phyloP scores from a whole-genome alignment of 140 eudicot species.

The Oenanthe javanica region DNA sequence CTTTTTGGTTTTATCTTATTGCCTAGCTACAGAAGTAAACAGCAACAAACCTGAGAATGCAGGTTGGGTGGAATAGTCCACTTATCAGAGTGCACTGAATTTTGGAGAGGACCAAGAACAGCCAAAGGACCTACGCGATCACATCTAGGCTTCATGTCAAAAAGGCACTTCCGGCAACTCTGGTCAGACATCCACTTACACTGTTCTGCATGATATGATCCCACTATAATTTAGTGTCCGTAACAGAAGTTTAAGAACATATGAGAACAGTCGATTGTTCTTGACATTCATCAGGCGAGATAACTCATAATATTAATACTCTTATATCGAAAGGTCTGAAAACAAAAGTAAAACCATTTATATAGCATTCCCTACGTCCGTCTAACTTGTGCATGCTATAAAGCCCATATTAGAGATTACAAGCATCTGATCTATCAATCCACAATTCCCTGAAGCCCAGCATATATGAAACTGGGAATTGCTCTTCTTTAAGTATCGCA shows the following conservation, averaged over 20 bases:
- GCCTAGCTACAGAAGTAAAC: background rate
- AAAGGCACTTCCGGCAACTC: constrained; percentile 41
- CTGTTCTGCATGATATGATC: constrained; percentile 30
- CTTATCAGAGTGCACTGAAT: constrained; percentile 24
- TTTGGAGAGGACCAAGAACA: constrained; percentile 49
- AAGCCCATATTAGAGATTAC: background rate
- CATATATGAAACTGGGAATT: background rate
- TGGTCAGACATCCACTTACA: constrained; percentile 58
- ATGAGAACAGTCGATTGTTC: background rate
- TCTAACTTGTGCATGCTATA: background rate
- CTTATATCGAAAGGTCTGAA: background rate
- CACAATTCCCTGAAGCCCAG: background rate
- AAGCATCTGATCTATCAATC: background rate
- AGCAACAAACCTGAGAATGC: constrained; percentile 56
- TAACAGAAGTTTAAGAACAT: background rate
- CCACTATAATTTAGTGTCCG: background rate
- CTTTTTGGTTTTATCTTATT: background rate
- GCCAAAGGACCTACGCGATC: constrained; percentile 76
- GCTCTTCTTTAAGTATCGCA: background rate
- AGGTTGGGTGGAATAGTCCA: constrained; percentile 39
- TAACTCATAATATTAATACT: background rate
- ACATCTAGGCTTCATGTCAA: constrained; percentile 44
- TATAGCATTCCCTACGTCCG: background rate
- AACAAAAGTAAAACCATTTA: background rate
- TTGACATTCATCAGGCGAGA: background rate